A percentile compares a stretch with the other conserved stretches of the same genome.
Conservation (phyloP, 2,329 filamentous ascomycete genomes). For the Claviceps sp. region DNA sequence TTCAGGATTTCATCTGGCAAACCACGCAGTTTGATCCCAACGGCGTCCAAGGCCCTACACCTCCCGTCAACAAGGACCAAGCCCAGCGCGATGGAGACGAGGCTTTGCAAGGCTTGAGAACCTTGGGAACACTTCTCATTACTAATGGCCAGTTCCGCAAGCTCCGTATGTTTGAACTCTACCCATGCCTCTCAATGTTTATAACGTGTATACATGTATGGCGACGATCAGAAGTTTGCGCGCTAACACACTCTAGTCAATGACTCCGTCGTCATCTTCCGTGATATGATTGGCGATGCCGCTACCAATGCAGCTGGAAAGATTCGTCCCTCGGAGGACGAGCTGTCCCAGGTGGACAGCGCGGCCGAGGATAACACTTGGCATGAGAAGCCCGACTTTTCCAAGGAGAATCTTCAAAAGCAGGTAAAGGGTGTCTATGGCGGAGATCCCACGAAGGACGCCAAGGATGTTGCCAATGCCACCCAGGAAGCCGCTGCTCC, state of each 20-base stretch:
- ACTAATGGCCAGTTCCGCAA: conserved; percentile 96
- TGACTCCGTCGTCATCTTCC: conserved; percentile 67
- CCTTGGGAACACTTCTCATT: conserved; percentile 75
- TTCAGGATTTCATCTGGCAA: conserved; percentile 97
- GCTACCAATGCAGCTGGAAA: conserved; percentile 63
- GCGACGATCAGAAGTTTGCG: not conserved
- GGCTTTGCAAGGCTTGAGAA: conserved; percentile 73
- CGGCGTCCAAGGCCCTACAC: conserved; percentile 45
- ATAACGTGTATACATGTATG: not conserved
- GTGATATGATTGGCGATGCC: conserved; percentile 85
- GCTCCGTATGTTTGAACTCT: conserved; percentile 45
- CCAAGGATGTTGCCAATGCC: conserved; percentile 43
- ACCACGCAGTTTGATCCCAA: conserved; percentile 60
- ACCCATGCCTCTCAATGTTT: not conserved
- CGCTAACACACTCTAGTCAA: conserved; percentile 34
- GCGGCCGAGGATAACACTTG: conserved; percentile 85
- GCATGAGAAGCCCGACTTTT: conserved; percentile 75
- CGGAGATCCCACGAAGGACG: conserved; percentile 41
- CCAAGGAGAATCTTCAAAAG: conserved; percentile 53
- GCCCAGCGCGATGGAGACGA: conserved; percentile 74
- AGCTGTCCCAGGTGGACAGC: conserved; percentile 63
- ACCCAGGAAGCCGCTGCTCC: conserved; percentile 39
- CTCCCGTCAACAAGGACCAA: conserved; percentile 60
- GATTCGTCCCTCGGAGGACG: conserved; percentile 66
- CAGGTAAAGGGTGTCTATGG: conserved; percentile 52